These are phyloP conservation scores for Rhizophagus clarus DNA, from an alignment of 192 early-diverging fungal genomes.

Conservation along the genomic window DNA sequence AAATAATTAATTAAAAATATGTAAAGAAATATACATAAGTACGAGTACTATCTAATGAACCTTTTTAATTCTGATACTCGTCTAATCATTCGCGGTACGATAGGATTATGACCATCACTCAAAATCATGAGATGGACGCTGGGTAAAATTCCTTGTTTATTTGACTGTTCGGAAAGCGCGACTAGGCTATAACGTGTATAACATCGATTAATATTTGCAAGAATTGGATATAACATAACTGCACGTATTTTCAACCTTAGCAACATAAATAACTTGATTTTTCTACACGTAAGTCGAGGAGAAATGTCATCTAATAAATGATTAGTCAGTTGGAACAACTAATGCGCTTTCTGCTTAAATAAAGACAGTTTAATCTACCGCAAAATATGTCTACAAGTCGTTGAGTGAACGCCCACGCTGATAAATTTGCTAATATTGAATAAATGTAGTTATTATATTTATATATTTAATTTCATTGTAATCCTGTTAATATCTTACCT, in stretches of 20 bases:
- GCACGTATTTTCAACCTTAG: conserved; percentile 2
- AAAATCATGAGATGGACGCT: conserved; percentile 17
- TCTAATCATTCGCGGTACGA: conserved; percentile 6
- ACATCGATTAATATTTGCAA: not conserved
- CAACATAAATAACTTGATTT: conserved; percentile 23
- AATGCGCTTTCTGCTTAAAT: not conserved
- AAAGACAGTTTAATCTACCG: not conserved
- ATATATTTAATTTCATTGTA: not conserved
- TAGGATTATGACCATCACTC: conserved; percentile 1
- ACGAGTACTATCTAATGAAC: not conserved
- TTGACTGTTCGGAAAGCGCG: conserved; percentile 10
- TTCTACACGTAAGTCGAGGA: not conserved
- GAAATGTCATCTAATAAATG: conserved; percentile 15
- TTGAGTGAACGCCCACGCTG: conserved; percentile 28
- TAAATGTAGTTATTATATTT: not conserved
- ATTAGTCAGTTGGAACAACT: not conserved
- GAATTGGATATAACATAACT: not conserved
- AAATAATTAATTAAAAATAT: not conserved
- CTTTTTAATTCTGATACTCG: conserved; percentile 21
- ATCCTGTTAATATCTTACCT: not conserved
- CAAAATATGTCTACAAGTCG: conserved; percentile 25
- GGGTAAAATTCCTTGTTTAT: not conserved
- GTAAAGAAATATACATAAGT: not conserved
- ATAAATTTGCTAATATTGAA: not conserved
- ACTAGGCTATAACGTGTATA: not conserved